These are phyloP conservation scores for Stentor roeselii DNA, from an alignment of 73 alveolate species.

Conservation along the genomic window DNA sequence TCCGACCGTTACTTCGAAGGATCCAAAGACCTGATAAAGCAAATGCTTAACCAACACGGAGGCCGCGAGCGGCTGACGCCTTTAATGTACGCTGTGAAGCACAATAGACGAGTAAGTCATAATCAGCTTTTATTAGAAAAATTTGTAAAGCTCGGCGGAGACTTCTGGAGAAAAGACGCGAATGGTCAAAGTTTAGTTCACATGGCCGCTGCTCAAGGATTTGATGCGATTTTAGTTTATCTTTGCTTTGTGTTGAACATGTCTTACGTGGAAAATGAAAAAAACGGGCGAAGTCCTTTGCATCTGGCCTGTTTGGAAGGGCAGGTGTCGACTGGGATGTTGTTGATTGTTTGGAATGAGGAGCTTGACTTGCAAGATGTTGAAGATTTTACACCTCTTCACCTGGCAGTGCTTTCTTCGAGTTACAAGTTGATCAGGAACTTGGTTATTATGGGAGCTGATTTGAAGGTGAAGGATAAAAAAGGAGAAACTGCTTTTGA, in stretches of 20 bases:
- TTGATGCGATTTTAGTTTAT: not conserved
- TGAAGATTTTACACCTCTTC: slow-evolving; percentile 2
- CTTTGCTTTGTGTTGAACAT: not conserved
- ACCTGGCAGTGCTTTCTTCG: not conserved
- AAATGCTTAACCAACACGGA: not conserved
- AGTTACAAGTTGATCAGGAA: not conserved
- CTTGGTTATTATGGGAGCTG: not conserved
- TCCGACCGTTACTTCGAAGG: not conserved
- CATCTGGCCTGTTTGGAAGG: not conserved
- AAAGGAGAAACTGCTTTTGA: not conserved
- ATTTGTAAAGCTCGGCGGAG: not conserved
- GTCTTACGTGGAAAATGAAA: not conserved
- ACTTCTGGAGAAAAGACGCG: not conserved
- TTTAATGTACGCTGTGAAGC: not conserved
- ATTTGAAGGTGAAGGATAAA: not conserved
- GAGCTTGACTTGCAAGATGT: not conserved
- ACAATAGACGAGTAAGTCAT: not conserved
- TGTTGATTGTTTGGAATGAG: not conserved
- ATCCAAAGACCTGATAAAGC: not conserved
- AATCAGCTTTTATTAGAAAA: not conserved
- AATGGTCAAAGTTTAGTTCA: not conserved
- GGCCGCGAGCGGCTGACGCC: not conserved
- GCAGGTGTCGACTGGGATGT: not conserved
- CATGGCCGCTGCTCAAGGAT: not conserved
- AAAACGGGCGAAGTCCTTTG: not conserved